Percentiles rank a stretch among this genome's conserved stretches.
Conservation (phyloP, 371 early-diverging fungal genomes). For the Conidiobolus incongruus region DNA sequence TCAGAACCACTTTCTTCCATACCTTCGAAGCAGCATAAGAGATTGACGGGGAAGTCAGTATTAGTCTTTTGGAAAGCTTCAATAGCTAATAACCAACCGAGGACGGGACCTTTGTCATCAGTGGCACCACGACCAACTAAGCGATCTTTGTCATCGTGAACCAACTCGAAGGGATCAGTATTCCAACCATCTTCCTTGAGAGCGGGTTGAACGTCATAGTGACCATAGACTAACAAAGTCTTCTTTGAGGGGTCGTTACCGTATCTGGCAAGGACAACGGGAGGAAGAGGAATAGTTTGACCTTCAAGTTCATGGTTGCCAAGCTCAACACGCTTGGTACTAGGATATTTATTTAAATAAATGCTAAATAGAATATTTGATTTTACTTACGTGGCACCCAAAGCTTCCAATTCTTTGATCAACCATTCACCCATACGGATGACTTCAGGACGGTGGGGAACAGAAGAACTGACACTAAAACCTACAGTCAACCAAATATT, state of each 20-base stretch:
- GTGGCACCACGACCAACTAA: slow-evolving; percentile 81
- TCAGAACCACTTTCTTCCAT: slow-evolving; percentile 53
- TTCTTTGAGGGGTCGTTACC: slow-evolving; percentile 80
- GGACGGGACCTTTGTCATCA: slow-evolving; percentile 89
- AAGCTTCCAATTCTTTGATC: slow-evolving; percentile 35
- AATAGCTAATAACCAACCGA: slow-evolving; percentile 84
- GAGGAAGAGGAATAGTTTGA: slow-evolving; percentile 54
- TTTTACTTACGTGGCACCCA: slow-evolving; percentile 33
- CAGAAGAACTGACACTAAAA: slow-evolving; percentile 58
- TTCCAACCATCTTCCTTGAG: slow-evolving; percentile 88
- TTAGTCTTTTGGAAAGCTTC: slow-evolving; percentile 81
- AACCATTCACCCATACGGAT: slow-evolving; percentile 82
- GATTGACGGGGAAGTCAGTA: slow-evolving; percentile 75
- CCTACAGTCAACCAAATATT: background rate
- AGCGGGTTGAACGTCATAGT: slow-evolving; percentile 93
- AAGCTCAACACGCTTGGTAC: slow-evolving; percentile 31
- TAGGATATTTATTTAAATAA: background rate
- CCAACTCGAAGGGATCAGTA: slow-evolving; percentile 74
- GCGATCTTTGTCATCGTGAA: slow-evolving; percentile 59
- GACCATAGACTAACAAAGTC: slow-evolving; percentile 86
- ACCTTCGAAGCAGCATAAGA: slow-evolving; percentile 88
- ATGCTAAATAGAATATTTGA: background rate
- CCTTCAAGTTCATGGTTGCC: slow-evolving; percentile 77
- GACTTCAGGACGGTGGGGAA: slow-evolving; percentile 57
- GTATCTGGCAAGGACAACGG: slow-evolving; percentile 74